phyloP scores from a whole-genome alignment of 139 green algal species.

The Protoeuglena noctilucae region DNA sequence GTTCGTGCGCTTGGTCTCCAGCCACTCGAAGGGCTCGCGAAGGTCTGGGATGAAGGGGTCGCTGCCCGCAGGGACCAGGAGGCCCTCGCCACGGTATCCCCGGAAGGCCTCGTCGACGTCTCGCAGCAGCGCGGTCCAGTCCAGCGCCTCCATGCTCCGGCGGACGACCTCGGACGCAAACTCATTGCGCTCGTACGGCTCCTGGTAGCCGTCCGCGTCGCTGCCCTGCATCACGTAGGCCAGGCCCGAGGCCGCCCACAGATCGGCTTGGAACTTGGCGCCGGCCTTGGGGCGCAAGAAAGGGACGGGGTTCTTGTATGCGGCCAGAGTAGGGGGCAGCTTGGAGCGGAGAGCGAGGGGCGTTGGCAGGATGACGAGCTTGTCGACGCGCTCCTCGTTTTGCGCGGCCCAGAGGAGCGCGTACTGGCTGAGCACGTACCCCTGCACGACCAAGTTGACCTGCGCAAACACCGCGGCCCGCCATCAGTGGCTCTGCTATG shows the following conservation, averaged over 20 bases:
- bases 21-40: conserved; percentile 22
- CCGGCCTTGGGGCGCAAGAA: conserved; percentile 37
- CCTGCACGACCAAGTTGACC: conserved; percentile 19
- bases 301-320: conserved; percentile 49
- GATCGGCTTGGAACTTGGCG: not conserved
- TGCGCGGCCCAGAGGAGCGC: conserved; percentile 42
- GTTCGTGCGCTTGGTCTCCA: conserved; percentile 37
- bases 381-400: conserved; percentile 26
- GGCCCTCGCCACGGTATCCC: too few species aligned
- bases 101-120: not conserved
- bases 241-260: not conserved
- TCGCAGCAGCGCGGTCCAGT: not conserved
- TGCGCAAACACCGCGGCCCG: conserved; percentile 1
- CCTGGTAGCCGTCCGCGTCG: conserved; percentile 6
- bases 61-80: conserved; percentile 30
- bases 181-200: not conserved
- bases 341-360: conserved; percentile 29
- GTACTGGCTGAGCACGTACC: conserved; percentile 52
- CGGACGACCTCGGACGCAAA: not conserved
- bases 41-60: conserved; percentile 49
- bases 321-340: conserved; percentile 52
- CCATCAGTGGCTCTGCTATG: too few species aligned
- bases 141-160: not conserved
- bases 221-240: conserved; percentile 3
- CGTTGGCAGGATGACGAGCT: conserved; percentile 57